Evolutionary conservation across 2,329 filamentous ascomycete genomes (phyloP).

Genomic region (Pseudogymnoascus sp.): DNA sequence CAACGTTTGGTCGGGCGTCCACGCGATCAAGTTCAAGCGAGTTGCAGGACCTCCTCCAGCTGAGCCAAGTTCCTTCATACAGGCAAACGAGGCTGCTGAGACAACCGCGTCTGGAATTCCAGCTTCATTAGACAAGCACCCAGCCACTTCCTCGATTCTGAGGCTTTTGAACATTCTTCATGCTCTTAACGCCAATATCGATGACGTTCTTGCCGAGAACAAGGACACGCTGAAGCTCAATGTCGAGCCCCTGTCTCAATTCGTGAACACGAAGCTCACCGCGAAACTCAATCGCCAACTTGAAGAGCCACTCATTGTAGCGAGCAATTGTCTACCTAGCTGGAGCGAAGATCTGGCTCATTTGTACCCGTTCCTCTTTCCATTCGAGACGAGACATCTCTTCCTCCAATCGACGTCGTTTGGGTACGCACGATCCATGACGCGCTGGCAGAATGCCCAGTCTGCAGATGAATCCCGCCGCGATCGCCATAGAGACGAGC

Average conservation of each 20-base stretch:
- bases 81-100: constrained; percentile 42
- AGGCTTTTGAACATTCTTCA: constrained; percentile 84
- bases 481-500: constrained; percentile 77
- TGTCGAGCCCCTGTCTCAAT: constrained; percentile 79
- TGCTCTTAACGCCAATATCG: constrained; percentile 84
- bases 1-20: constrained; percentile 83
- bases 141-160: constrained; percentile 79
- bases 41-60: constrained; percentile 74
- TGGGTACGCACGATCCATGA: constrained; percentile 95
- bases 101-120: constrained; percentile 59
- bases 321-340: constrained; percentile 87
- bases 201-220: constrained; percentile 78
- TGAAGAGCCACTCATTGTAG: constrained; percentile 93
- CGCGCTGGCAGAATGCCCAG: constrained; percentile 90
- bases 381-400: constrained; percentile 92
- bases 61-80: constrained; percentile 58
- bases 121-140: constrained; percentile 72
- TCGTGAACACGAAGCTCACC: constrained; percentile 97
- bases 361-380: constrained; percentile 92
- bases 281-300: constrained; percentile 95
- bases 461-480: constrained; percentile 71
- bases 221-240: constrained; percentile 64
- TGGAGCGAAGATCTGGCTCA: constrained; percentile 96
- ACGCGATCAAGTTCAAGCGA: constrained; percentile 86
- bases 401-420: constrained; percentile 98